Evolutionary conservation across 306 rosid species (phyloP).

Genomic region (Abrus precatorius): DNA sequence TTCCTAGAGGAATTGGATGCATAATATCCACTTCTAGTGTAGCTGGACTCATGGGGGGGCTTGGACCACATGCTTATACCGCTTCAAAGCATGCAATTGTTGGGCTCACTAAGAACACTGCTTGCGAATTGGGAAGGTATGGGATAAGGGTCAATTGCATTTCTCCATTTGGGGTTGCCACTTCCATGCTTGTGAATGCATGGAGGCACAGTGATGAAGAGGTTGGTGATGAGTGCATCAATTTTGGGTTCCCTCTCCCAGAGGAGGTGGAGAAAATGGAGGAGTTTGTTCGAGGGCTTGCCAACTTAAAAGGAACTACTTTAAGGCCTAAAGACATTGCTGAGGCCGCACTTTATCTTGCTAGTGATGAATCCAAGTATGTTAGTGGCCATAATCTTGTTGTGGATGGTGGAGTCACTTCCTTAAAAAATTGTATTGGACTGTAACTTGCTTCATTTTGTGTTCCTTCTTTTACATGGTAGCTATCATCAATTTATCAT

Average conservation of each 20-base stretch:
- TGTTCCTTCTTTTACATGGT: constrained; percentile 3
- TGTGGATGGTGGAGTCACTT: constrained; percentile 90
- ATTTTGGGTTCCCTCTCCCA: constrained; percentile 59
- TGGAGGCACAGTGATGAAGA: constrained; percentile 60
- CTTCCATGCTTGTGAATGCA: constrained; percentile 84
- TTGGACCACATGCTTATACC: constrained; percentile 92
- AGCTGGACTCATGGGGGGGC: constrained; percentile 81
- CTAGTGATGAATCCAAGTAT: constrained; percentile 91
- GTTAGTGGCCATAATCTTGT: constrained; percentile 95
- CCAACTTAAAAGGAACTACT: constrained; percentile 75
- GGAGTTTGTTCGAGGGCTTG: constrained; percentile 83
- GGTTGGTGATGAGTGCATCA: constrained; percentile 32
- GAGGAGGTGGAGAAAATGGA: constrained; percentile 82
- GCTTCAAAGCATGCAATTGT: constrained; percentile 95
- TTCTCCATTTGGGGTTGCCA: constrained; percentile 95
- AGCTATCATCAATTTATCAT: neutral
- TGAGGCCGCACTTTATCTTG: constrained; percentile 93
- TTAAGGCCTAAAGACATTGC: constrained; percentile 79
- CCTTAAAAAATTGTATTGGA: constrained; percentile 80
- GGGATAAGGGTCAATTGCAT: constrained; percentile 89
- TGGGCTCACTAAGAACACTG: constrained; percentile 80
- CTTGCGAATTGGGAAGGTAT: constrained; percentile 80
- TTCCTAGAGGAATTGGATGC: constrained; percentile 68
- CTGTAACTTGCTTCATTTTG: constrained; percentile 39
- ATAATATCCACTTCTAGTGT: constrained; percentile 82